A percentile compares a stretch with the other conserved stretches of the same genome.
Conservation (phyloP, 208 protist species). For the Crithidia bombi region DNA sequence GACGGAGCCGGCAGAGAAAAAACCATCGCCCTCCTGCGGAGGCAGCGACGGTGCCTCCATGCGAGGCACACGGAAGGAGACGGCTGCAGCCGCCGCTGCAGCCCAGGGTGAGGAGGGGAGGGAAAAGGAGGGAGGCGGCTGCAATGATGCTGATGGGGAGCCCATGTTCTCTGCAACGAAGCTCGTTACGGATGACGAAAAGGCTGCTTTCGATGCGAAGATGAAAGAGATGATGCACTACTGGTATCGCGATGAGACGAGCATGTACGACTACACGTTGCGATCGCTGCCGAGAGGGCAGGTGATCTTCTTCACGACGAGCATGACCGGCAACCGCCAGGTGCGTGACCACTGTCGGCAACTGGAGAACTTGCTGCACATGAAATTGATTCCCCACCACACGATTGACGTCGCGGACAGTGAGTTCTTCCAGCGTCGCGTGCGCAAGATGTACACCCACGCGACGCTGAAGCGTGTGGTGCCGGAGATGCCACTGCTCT, state of each 20-base stretch:
- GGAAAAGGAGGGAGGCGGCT: background rate
- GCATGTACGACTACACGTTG: slow-evolving; percentile 42
- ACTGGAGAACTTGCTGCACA: slow-evolving; percentile 63
- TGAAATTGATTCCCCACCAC: slow-evolving; percentile 73
- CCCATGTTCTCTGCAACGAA: slow-evolving; percentile 16
- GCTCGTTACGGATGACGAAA: slow-evolving; percentile 27
- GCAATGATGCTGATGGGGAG: background rate
- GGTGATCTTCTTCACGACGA: slow-evolving; percentile 72
- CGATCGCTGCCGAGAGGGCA: slow-evolving; percentile 29
- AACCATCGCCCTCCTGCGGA: background rate
- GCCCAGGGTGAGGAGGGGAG: background rate
- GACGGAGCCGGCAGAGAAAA: background rate
- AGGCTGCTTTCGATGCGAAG: slow-evolving; percentile 17
- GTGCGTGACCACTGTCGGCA: slow-evolving; percentile 58
- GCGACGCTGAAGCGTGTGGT: slow-evolving; percentile 32
- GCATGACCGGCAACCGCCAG: slow-evolving; percentile 64
- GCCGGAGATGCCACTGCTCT: slow-evolving; percentile 57
- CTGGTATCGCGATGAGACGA: slow-evolving; percentile 48
- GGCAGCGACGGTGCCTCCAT: background rate
- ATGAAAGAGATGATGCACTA: slow-evolving; percentile 41
- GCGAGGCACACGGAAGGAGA: background rate
- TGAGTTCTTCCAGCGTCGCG: slow-evolving; percentile 46
- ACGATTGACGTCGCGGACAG: slow-evolving; percentile 74
- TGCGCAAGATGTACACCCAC: slow-evolving; percentile 43
- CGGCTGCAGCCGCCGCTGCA: background rate